A percentile compares a stretch with the other conserved stretches of the same genome.
Evolutionary conservation across 306 rosid species (phyloP).

Genomic region (Vigna angularis): DNA sequence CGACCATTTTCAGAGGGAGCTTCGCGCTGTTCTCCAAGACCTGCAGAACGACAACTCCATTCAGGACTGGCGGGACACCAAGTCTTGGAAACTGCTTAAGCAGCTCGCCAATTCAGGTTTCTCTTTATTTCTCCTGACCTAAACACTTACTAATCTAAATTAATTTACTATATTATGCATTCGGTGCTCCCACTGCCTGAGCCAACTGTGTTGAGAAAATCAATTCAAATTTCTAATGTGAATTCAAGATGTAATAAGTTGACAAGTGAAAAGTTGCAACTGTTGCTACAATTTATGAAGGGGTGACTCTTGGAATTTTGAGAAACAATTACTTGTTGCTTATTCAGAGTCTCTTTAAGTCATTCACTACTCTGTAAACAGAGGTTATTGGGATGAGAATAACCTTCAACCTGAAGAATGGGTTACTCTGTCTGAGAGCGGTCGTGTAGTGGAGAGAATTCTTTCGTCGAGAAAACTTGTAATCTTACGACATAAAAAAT

Average conservation of each 20-base stretch:
- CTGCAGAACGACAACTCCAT: slow-evolving; percentile 52
- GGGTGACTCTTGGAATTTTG: not conserved
- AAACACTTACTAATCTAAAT: not conserved
- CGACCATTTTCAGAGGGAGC: slow-evolving; percentile 88
- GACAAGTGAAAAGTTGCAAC: too few relatives aligned
- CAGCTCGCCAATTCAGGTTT: slow-evolving; percentile 74
- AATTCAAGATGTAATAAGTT: too few relatives aligned
- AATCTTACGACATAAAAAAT: not conserved
- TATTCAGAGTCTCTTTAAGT: not conserved
- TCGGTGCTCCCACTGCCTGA: too few relatives aligned
- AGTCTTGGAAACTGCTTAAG: slow-evolving; percentile 80
- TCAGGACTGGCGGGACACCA: slow-evolving; percentile 59
- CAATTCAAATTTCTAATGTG: too few relatives aligned
- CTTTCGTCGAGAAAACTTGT: not conserved
- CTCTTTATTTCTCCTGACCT: not conserved
- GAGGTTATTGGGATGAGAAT: too few relatives aligned
- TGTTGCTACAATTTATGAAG: too few relatives aligned
- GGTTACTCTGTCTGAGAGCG: not conserved
- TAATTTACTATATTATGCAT: too few relatives aligned
- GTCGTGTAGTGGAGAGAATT: not conserved
- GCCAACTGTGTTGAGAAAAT: too few relatives aligned
- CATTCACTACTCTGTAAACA: not conserved
- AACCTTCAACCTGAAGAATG: too few relatives aligned
- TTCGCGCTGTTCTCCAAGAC: slow-evolving; percentile 68
- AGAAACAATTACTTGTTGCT: not conserved